phyloP scores from a whole-genome alignment of 2,329 filamentous ascomycete species.

The Diaporthe capsici region DNA sequence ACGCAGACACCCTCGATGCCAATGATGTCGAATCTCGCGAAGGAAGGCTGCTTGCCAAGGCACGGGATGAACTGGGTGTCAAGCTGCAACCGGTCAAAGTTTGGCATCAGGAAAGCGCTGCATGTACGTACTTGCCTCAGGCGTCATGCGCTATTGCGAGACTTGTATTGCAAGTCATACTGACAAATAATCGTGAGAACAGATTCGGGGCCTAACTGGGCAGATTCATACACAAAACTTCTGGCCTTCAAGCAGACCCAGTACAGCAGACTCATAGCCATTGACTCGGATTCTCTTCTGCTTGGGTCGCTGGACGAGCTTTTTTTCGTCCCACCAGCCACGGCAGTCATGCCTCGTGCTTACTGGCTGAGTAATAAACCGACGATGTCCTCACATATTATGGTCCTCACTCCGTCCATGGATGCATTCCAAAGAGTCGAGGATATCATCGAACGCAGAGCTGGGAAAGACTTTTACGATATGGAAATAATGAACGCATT shows the following conservation, averaged over 20 bases:
- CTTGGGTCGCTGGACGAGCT: slow-evolving; percentile 78
- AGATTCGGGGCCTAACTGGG: slow-evolving; percentile 58
- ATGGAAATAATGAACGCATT: slow-evolving; percentile 78
- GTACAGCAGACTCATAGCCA: slow-evolving; percentile 66
- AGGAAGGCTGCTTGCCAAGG: slow-evolving; percentile 29
- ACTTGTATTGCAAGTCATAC: too few relatives aligned
- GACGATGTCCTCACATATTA: slow-evolving; percentile 71
- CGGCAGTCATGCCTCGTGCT: slow-evolving; percentile 78
- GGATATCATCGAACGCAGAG: slow-evolving; percentile 44
- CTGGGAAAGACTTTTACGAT: slow-evolving; percentile 64
- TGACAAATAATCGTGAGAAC: background rate
- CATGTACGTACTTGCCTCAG: background rate
- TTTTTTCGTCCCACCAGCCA: slow-evolving; percentile 73
- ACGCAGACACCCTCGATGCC: slow-evolving; percentile 13
- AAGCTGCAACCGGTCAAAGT: slow-evolving; percentile 33
- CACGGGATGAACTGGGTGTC: slow-evolving; percentile 28
- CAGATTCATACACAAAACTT: slow-evolving; percentile 76
- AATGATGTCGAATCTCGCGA: background rate
- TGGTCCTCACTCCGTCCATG: slow-evolving; percentile 72
- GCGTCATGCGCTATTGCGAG: accelerated
- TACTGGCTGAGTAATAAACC: slow-evolving; percentile 76
- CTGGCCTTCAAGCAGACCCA: slow-evolving; percentile 76
- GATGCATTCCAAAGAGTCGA: slow-evolving; percentile 61
- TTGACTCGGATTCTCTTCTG: slow-evolving; percentile 75
- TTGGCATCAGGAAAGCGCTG: slow-evolving; percentile 25